Conservation (phyloP, 306 rosid genomes). For the Prunus kanzakura region DNA sequence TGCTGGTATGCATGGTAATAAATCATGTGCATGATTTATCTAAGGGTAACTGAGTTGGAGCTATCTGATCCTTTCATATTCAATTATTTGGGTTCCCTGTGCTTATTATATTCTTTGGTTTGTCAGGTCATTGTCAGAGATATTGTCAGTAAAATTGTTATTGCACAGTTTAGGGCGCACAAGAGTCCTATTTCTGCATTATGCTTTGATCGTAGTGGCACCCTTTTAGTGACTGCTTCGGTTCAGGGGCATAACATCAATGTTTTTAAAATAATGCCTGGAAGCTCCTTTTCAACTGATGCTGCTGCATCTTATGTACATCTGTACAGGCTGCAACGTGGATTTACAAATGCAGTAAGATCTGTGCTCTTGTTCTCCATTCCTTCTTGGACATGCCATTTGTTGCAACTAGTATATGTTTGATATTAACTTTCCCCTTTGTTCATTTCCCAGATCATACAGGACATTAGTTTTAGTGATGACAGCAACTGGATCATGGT, state of each 20-base stretch:
- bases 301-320: conserved; percentile 55
- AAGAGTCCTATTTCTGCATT: conserved; percentile 91
- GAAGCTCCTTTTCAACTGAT: conserved; percentile 41
- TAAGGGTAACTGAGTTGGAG: neutral
- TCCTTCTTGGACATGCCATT: neutral
- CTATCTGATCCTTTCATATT: neutral
- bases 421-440: conserved; percentile 2
- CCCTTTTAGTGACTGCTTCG: conserved; percentile 84
- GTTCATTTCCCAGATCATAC: conserved; percentile 66
- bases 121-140: conserved; percentile 87
- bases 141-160: conserved; percentile 62
- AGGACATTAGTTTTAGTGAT: conserved; percentile 86
- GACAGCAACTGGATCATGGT: conserved; percentile 99
- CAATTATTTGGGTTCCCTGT: conserved; percentile 9
- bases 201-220: conserved; percentile 94
- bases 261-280: conserved; percentile 82
- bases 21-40: no score
- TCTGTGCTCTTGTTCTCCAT: neutral
- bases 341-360: conserved; percentile 90
- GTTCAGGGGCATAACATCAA: conserved; percentile 93
- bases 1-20: neutral
- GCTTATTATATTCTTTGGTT: conserved; percentile 19
- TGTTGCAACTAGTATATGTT: neutral
- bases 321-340: conserved; percentile 89
- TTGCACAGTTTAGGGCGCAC: conserved; percentile 90